Conservation (phyloP, 2,329 filamentous ascomycete genomes). For the Xylariaceae sp. region DNA sequence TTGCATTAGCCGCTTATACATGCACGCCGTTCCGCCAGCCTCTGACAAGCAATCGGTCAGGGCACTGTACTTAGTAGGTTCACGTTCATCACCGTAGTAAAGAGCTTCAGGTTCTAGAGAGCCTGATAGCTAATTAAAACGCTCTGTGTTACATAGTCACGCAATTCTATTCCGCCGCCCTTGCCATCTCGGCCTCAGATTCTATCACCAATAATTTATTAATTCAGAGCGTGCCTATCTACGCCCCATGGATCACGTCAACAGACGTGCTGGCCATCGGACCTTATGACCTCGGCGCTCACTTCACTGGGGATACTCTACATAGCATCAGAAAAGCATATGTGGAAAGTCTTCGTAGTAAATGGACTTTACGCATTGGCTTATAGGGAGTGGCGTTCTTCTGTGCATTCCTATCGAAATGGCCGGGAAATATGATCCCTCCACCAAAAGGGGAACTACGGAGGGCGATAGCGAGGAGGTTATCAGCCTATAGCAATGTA, state of each 20-base stretch:
- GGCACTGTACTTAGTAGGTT: constrained; percentile 18
- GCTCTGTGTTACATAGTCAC: constrained; percentile 10
- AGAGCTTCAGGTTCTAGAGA: no score
- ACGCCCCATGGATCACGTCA: constrained; percentile 2
- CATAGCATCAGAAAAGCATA: constrained; percentile 18
- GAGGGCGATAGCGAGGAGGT: no score
- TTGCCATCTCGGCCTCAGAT: constrained; percentile 9
- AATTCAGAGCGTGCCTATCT: constrained; percentile 10
- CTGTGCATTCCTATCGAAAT: constrained; percentile 20
- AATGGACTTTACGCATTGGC: constrained; percentile 18
- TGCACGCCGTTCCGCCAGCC: no score
- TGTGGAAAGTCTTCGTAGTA: constrained; percentile 15
- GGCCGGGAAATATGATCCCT: constrained; percentile 17
- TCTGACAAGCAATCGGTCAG: constrained; percentile 12
- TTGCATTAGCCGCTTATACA: no score
- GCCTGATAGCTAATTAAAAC: background rate
- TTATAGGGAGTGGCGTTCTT: constrained; percentile 21
- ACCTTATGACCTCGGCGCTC: constrained; percentile 8
- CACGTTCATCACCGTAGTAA: background rate
- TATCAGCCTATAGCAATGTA: no score
- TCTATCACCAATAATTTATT: constrained; percentile 23
- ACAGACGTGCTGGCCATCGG: constrained; percentile 17
- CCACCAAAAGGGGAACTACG: no score
- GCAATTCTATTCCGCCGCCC: constrained; percentile 20
- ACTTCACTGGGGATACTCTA: constrained; percentile 16